Conservation (phyloP, 1,284 basidiomycete species). For the Irpex rosettiformis region DNA sequence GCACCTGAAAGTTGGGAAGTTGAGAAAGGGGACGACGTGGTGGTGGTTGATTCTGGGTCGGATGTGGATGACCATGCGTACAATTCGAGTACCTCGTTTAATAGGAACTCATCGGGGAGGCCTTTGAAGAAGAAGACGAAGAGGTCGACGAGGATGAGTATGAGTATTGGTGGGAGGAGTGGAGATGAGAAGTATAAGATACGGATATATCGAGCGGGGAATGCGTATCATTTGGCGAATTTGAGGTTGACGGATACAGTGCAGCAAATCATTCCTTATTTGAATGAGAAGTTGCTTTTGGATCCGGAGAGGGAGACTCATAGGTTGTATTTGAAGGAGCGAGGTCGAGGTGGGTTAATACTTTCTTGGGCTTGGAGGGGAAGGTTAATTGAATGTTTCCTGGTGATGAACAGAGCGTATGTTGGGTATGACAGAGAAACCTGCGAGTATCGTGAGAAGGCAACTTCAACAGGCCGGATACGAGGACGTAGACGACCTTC, state of each 20-base stretch:
- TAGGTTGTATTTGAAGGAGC: conserved; percentile 80
- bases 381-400: neutral
- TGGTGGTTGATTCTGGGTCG: conserved; percentile 39
- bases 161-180: conserved; percentile 17
- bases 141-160: conserved; percentile 13
- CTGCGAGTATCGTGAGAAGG: conserved; percentile 81
- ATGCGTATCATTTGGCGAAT: conserved; percentile 69
- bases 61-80: conserved; percentile 33
- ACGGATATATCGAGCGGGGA: conserved; percentile 78
- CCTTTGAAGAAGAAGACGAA: conserved; percentile 13
- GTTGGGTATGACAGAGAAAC: conserved; percentile 78
- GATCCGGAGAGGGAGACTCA: conserved; percentile 57
- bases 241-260: conserved; percentile 70
- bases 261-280: conserved; percentile 58
- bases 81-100: conserved; percentile 7
- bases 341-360: conserved; percentile 66
- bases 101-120: neutral
- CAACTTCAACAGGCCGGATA: conserved; percentile 92
- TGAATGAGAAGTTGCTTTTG: conserved; percentile 57
- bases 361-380: neutral
- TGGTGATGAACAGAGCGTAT: conserved; percentile 65
- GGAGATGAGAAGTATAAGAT: conserved; percentile 39
- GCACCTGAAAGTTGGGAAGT: conserved; percentile 62
- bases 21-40: conserved; percentile 37
- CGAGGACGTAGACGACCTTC: conserved; percentile 77